A percentile compares a stretch with the other conserved stretches of the same genome.
Conservation (phyloP, 1,284 basidiomycete species). For the Ganoderma lucidum region DNA sequence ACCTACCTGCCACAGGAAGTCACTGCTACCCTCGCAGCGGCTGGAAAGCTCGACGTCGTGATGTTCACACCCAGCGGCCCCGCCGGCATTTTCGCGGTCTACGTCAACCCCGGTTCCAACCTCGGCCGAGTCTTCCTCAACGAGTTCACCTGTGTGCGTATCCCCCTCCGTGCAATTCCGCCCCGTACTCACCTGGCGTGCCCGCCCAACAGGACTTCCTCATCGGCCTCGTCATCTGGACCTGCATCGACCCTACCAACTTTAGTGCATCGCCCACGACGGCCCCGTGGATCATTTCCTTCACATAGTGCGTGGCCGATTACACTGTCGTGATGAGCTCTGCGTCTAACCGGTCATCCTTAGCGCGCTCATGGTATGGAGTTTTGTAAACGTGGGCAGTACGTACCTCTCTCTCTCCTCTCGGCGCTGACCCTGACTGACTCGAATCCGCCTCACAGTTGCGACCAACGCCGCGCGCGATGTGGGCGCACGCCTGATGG, state of each 20-base stretch:
- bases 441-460: conserved; percentile 44
- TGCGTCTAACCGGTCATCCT: background rate
- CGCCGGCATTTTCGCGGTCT: conserved; percentile 68
- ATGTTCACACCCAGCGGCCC: conserved; percentile 69
- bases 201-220: conserved; percentile 63
- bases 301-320: conserved; percentile 58
- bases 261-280: conserved; percentile 58
- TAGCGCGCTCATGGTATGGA: conserved; percentile 66
- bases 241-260: conserved; percentile 69
- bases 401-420: conserved; percentile 32
- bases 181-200: conserved; percentile 16
- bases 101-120: conserved; percentile 56
- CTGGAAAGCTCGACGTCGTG: conserved; percentile 48
- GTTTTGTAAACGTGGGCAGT: conserved; percentile 60
- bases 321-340: background rate
- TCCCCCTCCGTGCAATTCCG: background rate
- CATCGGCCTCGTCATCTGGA: conserved; percentile 65
- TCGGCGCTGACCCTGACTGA: background rate
- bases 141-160: conserved; percentile 67
- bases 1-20: conserved; percentile 41
- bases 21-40: conserved; percentile 50
- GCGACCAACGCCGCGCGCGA: conserved; percentile 73
- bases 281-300: conserved; percentile 59
- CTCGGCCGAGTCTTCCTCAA: conserved; percentile 68
- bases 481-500: conserved; percentile 66